Evolutionary conservation across 1,284 basidiomycete genomes (phyloP).

Genomic region (Ustilago curta): DNA sequence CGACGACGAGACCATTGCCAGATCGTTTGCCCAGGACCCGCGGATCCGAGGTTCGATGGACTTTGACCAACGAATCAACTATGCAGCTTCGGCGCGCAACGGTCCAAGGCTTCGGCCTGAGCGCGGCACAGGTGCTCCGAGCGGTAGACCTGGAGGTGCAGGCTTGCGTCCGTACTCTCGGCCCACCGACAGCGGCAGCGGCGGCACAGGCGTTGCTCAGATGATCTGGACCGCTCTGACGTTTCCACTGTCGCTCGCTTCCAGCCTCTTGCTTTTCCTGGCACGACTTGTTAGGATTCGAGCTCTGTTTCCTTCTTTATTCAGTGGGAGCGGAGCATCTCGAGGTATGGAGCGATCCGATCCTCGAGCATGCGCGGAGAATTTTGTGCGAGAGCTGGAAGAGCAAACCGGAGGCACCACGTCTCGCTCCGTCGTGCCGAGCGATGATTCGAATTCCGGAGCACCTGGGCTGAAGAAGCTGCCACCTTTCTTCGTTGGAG

Average conservation of each 20-base stretch:
- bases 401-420: constrained; percentile 32
- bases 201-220: constrained; percentile 27
- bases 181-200: constrained; percentile 8
- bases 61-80: constrained; percentile 8
- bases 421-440: constrained; percentile 10
- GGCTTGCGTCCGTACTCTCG: constrained; percentile 33
- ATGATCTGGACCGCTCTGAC: constrained; percentile 52
- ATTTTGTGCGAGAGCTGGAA: constrained; percentile 48
- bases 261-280: constrained; percentile 43
- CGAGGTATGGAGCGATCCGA: constrained; percentile 16
- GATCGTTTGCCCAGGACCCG: constrained; percentile 41
- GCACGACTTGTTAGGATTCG: constrained; percentile 37
- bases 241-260: constrained; percentile 51
- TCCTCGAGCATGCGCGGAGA: constrained; percentile 40
- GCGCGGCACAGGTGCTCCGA: constrained; percentile 20
- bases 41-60: constrained; percentile 35
- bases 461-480: constrained; percentile 30
- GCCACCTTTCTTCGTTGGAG: constrained; percentile 76
- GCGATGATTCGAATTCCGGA: constrained; percentile 4
- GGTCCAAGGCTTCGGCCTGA: neutral
- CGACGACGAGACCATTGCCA: constrained; percentile 49
- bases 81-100: neutral
- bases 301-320: constrained; percentile 33
- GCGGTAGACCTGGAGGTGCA: constrained; percentile 27
- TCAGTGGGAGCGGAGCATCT: constrained; percentile 12